These are phyloP conservation scores for Alternaria infectoria DNA, from an alignment of 2,329 filamentous ascomycete species.

Conservation along the genomic window DNA sequence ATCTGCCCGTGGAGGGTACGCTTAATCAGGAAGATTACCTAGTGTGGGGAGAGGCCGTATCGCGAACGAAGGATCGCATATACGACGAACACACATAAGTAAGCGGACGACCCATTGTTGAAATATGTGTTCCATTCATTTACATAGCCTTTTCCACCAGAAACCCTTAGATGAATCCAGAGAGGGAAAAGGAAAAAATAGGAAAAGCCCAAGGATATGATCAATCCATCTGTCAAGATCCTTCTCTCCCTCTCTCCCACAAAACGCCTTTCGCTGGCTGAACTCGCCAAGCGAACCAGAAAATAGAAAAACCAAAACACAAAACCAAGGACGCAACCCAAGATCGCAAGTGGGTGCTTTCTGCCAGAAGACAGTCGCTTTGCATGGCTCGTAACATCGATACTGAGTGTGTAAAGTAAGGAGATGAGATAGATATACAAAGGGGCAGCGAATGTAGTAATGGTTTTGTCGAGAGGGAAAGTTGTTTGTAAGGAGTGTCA, in stretches of 20 bases:
- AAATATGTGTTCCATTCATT: conserved; percentile 13
- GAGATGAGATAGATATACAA: conserved; percentile 19
- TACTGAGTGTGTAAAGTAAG: conserved; percentile 5
- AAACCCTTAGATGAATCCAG: background rate
- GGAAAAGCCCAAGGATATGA: background rate
- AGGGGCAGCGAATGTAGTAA: conserved; percentile 15
- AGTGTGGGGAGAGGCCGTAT: background rate
- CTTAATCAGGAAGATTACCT: background rate
- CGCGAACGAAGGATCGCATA: background rate
- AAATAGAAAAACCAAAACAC: conserved; percentile 1
- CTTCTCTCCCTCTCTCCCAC: background rate
- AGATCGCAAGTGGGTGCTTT: conserved; percentile 4
- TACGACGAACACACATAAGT: background rate
- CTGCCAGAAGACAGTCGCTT: conserved; percentile 12
- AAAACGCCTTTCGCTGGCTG: conserved; percentile 6
- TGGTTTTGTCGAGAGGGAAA: background rate
- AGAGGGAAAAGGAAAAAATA: background rate
- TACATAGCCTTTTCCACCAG: conserved; percentile 5
- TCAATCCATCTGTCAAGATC: background rate
- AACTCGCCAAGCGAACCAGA: conserved; percentile 3
- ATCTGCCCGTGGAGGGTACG: background rate
- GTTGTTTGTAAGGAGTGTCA: conserved; percentile 13
- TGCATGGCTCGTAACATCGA: conserved; percentile 23
- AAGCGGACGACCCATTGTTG: background rate
- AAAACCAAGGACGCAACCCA: background rate